Conservation (phyloP, 805 yeast species). For the Starmerella geochares region DNA sequence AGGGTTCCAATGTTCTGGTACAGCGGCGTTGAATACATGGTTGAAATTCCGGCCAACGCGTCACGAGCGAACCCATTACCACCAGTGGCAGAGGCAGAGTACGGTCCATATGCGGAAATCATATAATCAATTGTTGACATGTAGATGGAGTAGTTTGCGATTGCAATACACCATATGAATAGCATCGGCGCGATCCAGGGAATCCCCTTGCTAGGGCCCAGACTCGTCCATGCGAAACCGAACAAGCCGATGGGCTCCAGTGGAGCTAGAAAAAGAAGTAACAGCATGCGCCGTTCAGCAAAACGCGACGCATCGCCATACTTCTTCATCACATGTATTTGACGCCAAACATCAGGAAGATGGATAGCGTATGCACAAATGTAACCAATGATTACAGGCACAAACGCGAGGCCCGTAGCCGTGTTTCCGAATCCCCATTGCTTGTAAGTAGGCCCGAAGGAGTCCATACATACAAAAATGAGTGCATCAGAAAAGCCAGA, state of each 20-base stretch:
- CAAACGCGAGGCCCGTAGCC: conserved; percentile 30
- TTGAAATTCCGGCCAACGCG: conserved; percentile 34
- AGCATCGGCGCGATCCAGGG: conserved; percentile 37
- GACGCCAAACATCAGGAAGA: conserved; percentile 32
- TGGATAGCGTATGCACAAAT: conserved; percentile 32
- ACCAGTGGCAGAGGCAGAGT: conserved; percentile 38
- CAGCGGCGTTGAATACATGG: conserved; percentile 32
- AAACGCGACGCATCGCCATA: conserved; percentile 25
- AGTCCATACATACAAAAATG: conserved; percentile 35
- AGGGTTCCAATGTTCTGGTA: conserved; percentile 31
- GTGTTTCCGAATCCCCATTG: conserved; percentile 33
- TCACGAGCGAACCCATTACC: conserved; percentile 38
- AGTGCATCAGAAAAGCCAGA: conserved; percentile 36
- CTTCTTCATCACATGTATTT: conserved; percentile 28
- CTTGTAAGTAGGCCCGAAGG: conserved; percentile 30
- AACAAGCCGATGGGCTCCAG: conserved; percentile 35
- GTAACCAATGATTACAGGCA: conserved; percentile 33
- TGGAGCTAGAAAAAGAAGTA: conserved; percentile 34
- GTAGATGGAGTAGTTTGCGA: conserved; percentile 36
- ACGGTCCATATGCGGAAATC: conserved; percentile 37
- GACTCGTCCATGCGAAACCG: conserved; percentile 37
- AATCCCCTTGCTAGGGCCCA: conserved; percentile 30
- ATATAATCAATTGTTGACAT: conserved; percentile 38
- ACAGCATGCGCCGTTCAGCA: conserved; percentile 20
- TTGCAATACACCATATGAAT: conserved; percentile 32